Conservation (phyloP, 192 early-diverging fungal species). For the Oehlia diaphana region DNA sequence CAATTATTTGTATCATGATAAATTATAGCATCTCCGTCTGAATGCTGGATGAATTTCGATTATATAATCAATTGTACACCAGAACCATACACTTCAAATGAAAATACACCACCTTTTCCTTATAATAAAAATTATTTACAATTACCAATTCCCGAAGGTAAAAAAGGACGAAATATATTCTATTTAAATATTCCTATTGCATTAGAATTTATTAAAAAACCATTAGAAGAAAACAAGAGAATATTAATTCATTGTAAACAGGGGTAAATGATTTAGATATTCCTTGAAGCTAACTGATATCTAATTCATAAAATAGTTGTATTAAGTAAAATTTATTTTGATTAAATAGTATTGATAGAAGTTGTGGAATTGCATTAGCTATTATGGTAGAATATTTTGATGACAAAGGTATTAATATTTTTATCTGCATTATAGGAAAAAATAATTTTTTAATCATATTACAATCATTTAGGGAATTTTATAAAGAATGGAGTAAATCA, state of each 20-base stretch:
- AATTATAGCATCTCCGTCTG: constrained; percentile 38
- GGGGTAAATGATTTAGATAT: constrained; percentile 36
- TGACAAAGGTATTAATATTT: constrained; percentile 34
- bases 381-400: constrained; percentile 63
- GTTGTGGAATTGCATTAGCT: constrained; percentile 75
- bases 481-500: constrained; percentile 22
- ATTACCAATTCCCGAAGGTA: constrained; percentile 84
- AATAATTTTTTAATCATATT: neutral
- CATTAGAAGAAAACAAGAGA: constrained; percentile 38
- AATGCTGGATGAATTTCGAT: constrained; percentile 71
- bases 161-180: constrained; percentile 75
- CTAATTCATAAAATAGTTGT: too few relatives aligned
- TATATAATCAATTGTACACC: constrained; percentile 81
- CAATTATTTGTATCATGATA: too few relatives aligned
- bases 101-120: neutral
- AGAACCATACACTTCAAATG: neutral
- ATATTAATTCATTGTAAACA: constrained; percentile 81
- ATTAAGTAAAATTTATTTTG: neutral
- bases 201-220: constrained; percentile 49
- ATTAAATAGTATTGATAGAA: constrained; percentile 58
- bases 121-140: constrained; percentile 54
- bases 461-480: constrained; percentile 14
- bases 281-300: neutral
- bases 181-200: constrained; percentile 56
- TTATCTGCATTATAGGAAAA: neutral